A percentile compares a stretch with the other conserved stretches of the same genome.
phyloP scores from a whole-genome alignment of 306 rosid species.

The Vicia faba region DNA sequence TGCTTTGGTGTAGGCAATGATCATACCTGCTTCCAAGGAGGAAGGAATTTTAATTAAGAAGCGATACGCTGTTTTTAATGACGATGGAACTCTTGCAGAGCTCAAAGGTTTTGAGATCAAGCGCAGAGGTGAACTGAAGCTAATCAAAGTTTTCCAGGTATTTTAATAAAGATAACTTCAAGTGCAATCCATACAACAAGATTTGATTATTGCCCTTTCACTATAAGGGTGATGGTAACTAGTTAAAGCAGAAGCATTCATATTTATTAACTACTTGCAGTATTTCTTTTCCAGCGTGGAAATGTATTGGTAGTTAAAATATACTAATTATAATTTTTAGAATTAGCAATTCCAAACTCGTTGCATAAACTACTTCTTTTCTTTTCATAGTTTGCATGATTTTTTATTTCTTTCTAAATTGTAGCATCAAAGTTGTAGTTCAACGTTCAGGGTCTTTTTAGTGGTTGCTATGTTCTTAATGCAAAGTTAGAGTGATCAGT shows the following conservation, averaged over 20 bases:
- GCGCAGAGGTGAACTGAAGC: slow-evolving; percentile 99
- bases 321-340: background rate
- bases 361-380: background rate
- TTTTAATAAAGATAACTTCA: slow-evolving; percentile 31
- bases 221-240: slow-evolving; percentile 12
- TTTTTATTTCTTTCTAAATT: background rate
- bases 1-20: slow-evolving; percentile 78
- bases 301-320: background rate
- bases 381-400: background rate
- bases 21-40: slow-evolving; percentile 97
- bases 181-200: background rate
- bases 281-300: background rate
- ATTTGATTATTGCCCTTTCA: slow-evolving; percentile 10
- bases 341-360: background rate
- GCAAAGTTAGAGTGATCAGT: slow-evolving; percentile 23
- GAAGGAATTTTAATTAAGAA: slow-evolving; percentile 97
- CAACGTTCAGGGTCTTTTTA: slow-evolving; percentile 30
- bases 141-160: slow-evolving; percentile 99
- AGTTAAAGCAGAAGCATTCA: slow-evolving; percentile 5
- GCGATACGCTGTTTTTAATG: slow-evolving; percentile 96
- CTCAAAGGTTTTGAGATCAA: slow-evolving; percentile 99
- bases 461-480: slow-evolving; percentile 25
- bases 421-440: slow-evolving; percentile 17
- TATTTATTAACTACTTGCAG: background rate
- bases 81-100: slow-evolving; percentile 97